Evolutionary conservation across 768 basidiomycete species (phyloP), one percentile per base, ranked within the genome.

Genomic region (Cystobasidium onofrii): DNA sequence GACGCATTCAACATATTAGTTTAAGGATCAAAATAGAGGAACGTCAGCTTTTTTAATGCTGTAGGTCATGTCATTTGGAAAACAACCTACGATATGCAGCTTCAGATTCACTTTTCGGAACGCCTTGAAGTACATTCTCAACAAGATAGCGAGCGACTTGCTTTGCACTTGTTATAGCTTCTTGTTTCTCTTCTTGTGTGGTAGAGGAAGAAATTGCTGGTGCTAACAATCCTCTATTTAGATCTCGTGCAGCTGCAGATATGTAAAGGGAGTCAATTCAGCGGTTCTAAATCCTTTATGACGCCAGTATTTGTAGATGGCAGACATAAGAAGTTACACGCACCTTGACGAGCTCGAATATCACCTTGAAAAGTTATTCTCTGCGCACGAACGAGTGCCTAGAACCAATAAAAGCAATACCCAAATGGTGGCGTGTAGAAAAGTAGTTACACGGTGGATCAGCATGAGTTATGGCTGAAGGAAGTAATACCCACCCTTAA

Each of bases 301-400:
- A n/a, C n/a, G n/a, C n/a, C n/a, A n/a, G n/a, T n/a, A n/a, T n/a
- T n/a, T n/a, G n/a, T n/a, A n/a, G n/a, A n/a, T n/a, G n/a, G n/a
- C n/a, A n/a, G n/a, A n/a, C n/a, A n/a, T n/a, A 44, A 23, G 3
- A 18, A 66, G 29, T 15, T 39, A 20, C 4, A 64, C 50, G 29
- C 39, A 71, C 69, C 69, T 39, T 31, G 52, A 20, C 69, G 52
- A 36, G 69, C 69, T 27, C 44, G 33, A 23, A n/a, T 29, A 60
- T 71, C 69, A 33, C 55, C 55, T 29, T 71, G 69, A 31, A 71
- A 71, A 4, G 55, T 60, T 10, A 71, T 15, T 12, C 55, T 15
- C 55, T 71, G 69, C 9, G 69, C 50, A n/a, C 69, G 69, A 44
- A 71, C 39, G 69, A 71, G 69, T 15, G 50, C 43, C 69, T 71